These are phyloP conservation scores for Dimargaris cristalligena DNA, from an alignment of 192 early-diverging fungal genomes.

Conservation along the genomic window DNA sequence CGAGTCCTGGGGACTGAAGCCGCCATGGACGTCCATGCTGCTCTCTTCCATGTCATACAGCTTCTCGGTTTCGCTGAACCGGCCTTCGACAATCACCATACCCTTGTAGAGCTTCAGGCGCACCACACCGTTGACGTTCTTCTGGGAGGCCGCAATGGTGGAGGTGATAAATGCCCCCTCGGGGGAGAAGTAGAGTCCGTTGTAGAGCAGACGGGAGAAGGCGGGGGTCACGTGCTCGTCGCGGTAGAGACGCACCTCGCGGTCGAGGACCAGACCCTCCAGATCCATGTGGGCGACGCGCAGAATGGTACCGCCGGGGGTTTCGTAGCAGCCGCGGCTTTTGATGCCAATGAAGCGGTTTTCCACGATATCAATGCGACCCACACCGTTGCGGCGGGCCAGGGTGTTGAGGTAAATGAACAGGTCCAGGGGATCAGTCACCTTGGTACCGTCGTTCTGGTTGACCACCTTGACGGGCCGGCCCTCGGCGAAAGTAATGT, in stretches of 20 bases:
- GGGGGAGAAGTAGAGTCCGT: conserved; percentile 93
- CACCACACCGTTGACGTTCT: conserved; percentile 79
- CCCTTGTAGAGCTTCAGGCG: conserved; percentile 96
- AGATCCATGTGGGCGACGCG: conserved; percentile 90
- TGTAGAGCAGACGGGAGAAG: conserved; percentile 68
- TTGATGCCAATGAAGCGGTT: conserved; percentile 98
- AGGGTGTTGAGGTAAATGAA: conserved; percentile 94
- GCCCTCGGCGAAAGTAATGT: conserved; percentile 75
- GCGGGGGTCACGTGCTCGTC: conserved; percentile 81
- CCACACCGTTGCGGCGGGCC: conserved; percentile 92
- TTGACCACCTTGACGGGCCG: conserved; percentile 82
- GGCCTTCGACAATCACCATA: conserved; percentile 72
- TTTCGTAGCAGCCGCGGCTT: conserved; percentile 98
- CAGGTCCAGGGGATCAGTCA: conserved; percentile 56
- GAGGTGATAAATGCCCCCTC: conserved; percentile 82
- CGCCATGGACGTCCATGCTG: conserved; percentile 86
- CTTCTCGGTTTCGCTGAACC: conserved; percentile 59
- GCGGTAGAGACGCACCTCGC: conserved; percentile 82
- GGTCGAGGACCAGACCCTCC: conserved; percentile 87
- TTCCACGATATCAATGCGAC: conserved; percentile 98
- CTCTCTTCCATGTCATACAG: conserved; percentile 93
- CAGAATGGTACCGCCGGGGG: conserved; percentile 92
- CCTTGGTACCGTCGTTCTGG: conserved; percentile 44
- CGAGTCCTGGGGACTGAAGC: conserved; percentile 81
- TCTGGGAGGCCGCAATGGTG: conserved; percentile 66